Base-by-base conservation (phyloP, 768 basidiomycete species). In the Kwoniella shandongensis region DNA sequence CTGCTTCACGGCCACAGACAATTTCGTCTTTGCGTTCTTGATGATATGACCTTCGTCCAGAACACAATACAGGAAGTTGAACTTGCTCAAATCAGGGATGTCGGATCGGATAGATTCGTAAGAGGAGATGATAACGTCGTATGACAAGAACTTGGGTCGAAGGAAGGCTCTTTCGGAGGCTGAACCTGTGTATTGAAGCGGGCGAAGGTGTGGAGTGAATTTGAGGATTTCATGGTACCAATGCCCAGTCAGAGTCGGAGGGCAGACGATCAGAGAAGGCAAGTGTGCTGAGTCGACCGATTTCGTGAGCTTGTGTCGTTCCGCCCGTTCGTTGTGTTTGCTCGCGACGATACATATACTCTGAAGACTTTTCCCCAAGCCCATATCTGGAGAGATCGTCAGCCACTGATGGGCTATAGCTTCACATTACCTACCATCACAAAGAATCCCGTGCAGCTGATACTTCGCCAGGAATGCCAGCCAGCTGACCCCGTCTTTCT, bases 401-500 rank as follows among this genome's bases (percentile, higher is more conserved):
- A 54, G 54, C 59, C 52, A 20, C n/a, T n/a, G n/a, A n/a, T n/a
- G n/a, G n/a, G n/a, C n/a, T 44, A 11, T 42, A 12, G 23, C n/a
- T 4, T 10, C 15, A 30, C 18, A 20, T 5, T 15, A 35, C 83
- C 62, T 67, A 91, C 94, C 96, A 70, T 99, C 96, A 73, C 96
- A 99, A 26, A 99, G 85, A 67, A 98, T 90, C 13, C 96, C 96
- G 73, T 99, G 96, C 2, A 99, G 78, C 69, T 98, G 96, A 74
- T 96, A 99, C 74, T 96, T 97, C 18, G 91, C 89, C 35, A 99
- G 81, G 80, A 99, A 99, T 1, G 96, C 96, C 17, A 99, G 81
- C 96, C 96, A 99, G 74, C 91, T 98, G 63, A 99, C 89, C 30
- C 96, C 96, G 54, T 99, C 96, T 78, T 91, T 89, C 77, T 99